phyloP scores from a whole-genome alignment of 108 stramenopile species.

The Nitzschia sp. region DNA sequence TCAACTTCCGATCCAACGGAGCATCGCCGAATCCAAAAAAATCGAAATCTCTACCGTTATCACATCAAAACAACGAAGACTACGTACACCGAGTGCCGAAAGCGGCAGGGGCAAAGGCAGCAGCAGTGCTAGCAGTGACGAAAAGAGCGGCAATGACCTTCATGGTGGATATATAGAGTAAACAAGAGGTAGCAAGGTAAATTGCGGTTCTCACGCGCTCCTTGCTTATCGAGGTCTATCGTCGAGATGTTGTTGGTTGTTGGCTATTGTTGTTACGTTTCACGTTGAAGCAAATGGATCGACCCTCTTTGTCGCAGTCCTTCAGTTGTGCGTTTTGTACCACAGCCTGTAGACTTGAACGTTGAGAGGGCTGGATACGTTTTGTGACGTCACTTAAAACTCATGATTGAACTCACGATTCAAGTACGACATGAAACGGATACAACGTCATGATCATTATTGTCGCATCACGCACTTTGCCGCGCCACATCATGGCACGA shows the following conservation, averaged over 20 bases:
- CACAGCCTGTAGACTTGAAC: not conserved
- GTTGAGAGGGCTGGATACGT: too few relatives aligned
- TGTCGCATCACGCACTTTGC: not conserved
- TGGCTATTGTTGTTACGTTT: not conserved
- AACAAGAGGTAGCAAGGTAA: not conserved
- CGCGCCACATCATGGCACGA: not conserved
- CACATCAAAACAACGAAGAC: not conserved
- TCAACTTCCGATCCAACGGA: not conserved
- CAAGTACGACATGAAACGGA: not conserved
- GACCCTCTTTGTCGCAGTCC: not conserved
- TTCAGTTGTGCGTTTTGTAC: not conserved
- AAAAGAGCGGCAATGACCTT: slow-evolving; percentile 70
- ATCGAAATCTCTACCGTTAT: not conserved
- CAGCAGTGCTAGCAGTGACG: slow-evolving; percentile 65
- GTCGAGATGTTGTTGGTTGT: too few relatives aligned
- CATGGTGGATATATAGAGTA: slow-evolving; percentile 35
- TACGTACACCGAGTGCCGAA: slow-evolving; percentile 79
- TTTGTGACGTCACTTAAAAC: not conserved
- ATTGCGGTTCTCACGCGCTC: not conserved
- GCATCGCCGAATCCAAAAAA: not conserved
- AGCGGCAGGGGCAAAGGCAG: slow-evolving; percentile 80
- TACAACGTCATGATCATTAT: too few relatives aligned
- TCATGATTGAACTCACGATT: not conserved
- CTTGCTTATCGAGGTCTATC: not conserved
- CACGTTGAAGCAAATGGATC: slow-evolving; percentile 22